Evolutionary conservation across 805 yeast genomes (phyloP), one percentile per base, ranked within the genome.

Genomic region (Monosporozyma servazzii): DNA sequence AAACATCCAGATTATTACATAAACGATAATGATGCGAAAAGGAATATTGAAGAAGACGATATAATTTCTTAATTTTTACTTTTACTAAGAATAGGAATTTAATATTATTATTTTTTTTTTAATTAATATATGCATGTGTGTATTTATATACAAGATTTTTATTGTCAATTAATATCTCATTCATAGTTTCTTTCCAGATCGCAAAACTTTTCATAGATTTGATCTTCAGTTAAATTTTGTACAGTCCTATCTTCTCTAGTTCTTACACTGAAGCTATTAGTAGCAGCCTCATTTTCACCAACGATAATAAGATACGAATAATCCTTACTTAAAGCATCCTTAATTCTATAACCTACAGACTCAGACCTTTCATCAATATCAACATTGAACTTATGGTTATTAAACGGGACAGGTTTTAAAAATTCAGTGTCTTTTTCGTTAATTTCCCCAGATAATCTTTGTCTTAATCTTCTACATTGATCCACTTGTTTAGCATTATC

Each of bases 1-100:
- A 74, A 79, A 65, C 79, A 91, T 71, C 98, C 98, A 25, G 98
- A 91, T 52, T 84, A 86, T 51, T 91, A 91, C 69, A 83, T 88
- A 57, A 97, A 89, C 65, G 95, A 89, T 68, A 71, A 21, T 21
- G n/a, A 36, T 31, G 27, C 23, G 8, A 20, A 45, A 29, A 29
- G 23, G 23, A 15, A 13, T 15, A 33, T 15, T 33, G 37, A 33
- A 33, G 37, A 33, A 4, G 37, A 33, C 42, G 17, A 9, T 39
- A 18, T 17, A 6, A 33, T 6, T 13, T 4, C 2, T 4, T 18
- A 20, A 39, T 5, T 6, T 18, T 10, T 18, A 39, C 23, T 39
- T 10, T 18, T 8, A 41, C 6, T 21, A 23, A 13, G 27, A 41
- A 41, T 23, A 41, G 27, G 27, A 25, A 25, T n/a, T n/a, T n/a